Evolutionary conservation across 2,329 filamentous ascomycete genomes (phyloP).

Genomic region (Botrytis hyacinthi): DNA sequence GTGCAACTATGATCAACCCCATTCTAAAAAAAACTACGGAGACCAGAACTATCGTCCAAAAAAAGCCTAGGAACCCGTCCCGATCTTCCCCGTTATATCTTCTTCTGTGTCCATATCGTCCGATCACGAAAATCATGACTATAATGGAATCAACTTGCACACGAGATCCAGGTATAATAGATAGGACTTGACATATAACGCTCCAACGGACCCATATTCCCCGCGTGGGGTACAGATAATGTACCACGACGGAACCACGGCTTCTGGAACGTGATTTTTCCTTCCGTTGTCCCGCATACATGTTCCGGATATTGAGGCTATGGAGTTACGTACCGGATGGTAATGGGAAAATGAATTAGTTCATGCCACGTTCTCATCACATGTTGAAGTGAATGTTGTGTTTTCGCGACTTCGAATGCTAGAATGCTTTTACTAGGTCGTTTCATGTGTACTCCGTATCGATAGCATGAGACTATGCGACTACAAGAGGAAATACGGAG

Average conservation of each 20-base stretch:
- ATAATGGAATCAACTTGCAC: background rate
- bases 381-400: background rate
- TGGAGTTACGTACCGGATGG: background rate
- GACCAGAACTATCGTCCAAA: background rate
- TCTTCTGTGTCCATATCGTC: background rate
- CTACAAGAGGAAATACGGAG: background rate
- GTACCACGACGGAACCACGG: background rate
- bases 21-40: background rate
- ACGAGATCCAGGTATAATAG: background rate
- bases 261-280: background rate
- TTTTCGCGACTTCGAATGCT: background rate
- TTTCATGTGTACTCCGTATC: background rate
- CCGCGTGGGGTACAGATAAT: background rate
- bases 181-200: background rate
- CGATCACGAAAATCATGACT: background rate
- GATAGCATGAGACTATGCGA: background rate
- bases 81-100: background rate
- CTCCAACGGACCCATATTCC: background rate
- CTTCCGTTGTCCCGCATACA: background rate
- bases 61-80: background rate
- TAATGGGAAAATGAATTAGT: background rate
- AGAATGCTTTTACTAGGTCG: background rate
- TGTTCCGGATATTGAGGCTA: background rate
- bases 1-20: background rate
- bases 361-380: constrained; percentile 7